Evolutionary conservation across 352 stramenopile species (phyloP), one percentile per base, ranked within the genome.

Genomic region (Globisporangium radiosum): DNA sequence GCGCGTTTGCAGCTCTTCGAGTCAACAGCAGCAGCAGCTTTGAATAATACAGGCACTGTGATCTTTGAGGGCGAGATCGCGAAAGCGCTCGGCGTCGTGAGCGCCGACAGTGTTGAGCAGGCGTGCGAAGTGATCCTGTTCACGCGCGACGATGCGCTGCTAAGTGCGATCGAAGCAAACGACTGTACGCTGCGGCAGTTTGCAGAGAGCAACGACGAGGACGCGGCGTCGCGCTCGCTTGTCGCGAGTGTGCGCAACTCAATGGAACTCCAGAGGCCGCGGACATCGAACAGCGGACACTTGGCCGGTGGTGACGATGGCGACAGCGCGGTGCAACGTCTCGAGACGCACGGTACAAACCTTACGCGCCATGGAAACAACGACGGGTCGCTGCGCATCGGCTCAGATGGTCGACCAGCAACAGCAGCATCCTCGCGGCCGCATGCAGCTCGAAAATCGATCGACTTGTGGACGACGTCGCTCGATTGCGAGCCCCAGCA

Each of bases 91-190:
- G 87, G 87, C 15, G 45, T 88, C 13, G 59, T 94, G 47, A 71
- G 72, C 17, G 60, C 69, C 15, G 74, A 76, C 11, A 73, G 64
- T 2, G 60, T 78, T 40, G 78, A 91, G 4, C 60, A 64, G 3
- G 92, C 79, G 44, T 85, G 75, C 52, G 89, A 97, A 61, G 81
- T 91, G 40, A 90, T 97, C 37, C 61, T 96, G 5, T 97, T 97
- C 52, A 96, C 88, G 1, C 85, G 68, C 38, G 75, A 94, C 38
- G 52, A 76, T 5, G 43, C 6, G 0, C 88, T 91, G 19, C 52
- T 96, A 17, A 60, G 66, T n/a, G 70, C 72, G 6, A 94, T 95
- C 45, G 85, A 95, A 56, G 48, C 53, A 3, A 88, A 92, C 40
- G 82, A 92, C 50, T 53, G 64, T 4, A 56, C 60, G 7, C 56